phyloP scores from a whole-genome alignment of 148 eudicot species.

The Camellia granthamiana region DNA sequence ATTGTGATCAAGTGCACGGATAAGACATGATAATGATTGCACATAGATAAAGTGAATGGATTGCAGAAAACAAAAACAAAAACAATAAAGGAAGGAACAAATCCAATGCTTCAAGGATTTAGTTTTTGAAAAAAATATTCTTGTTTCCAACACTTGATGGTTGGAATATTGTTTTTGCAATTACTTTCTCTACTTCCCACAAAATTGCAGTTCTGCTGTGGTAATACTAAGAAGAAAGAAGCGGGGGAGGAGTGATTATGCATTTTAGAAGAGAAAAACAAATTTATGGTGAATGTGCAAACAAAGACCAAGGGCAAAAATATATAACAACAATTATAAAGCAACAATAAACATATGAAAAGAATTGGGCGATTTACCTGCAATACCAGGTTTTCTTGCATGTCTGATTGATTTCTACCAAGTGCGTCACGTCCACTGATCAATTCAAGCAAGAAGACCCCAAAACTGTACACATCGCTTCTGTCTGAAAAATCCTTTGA shows the following conservation, averaged over 20 bases:
- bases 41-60: not conserved
- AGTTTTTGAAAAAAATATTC: too few species aligned
- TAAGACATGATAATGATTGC: not conserved
- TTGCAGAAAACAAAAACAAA: not conserved
- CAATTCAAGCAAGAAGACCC: conserved; percentile 23
- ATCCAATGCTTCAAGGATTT: too few species aligned
- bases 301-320: too few species aligned
- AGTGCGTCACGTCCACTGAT: conserved; percentile 21
- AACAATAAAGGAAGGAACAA: not conserved
- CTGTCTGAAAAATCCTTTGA: conserved; percentile 11
- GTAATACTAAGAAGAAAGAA: too few species aligned
- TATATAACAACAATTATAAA: too few species aligned
- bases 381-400: conserved; percentile 11
- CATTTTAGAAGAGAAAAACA: too few species aligned
- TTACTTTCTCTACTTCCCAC: too few species aligned
- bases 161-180: too few species aligned
- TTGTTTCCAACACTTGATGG: too few species aligned
- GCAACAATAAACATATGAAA: not conserved
- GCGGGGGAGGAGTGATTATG: too few species aligned
- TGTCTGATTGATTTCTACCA: not conserved
- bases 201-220: too few species aligned
- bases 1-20: not conserved
- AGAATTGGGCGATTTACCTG: not conserved
- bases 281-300: too few species aligned
- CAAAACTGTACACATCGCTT: conserved; percentile 22